A percentile compares a stretch with the other conserved stretches of the same genome.
phyloP scores from a whole-genome alignment of 208 protist species.

The Wallacemonas sp. region DNA sequence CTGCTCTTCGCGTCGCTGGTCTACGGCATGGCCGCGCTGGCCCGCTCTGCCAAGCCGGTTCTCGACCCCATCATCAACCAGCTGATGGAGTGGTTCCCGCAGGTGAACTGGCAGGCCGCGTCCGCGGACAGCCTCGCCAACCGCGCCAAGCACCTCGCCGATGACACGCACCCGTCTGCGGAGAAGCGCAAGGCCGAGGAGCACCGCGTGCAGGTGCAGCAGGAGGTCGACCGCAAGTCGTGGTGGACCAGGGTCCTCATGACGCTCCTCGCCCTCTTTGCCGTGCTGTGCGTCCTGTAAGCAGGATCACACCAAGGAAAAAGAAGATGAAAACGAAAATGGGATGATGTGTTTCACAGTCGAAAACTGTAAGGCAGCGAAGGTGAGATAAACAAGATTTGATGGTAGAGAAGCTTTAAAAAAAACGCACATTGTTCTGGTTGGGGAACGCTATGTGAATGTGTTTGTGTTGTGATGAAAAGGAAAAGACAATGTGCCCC shows the following conservation, averaged over 20 bases:
- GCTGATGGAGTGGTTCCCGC: conserved; percentile 55
- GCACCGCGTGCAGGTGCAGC: conserved; percentile 27
- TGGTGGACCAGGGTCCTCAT: conserved; percentile 73
- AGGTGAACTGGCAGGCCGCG: conserved; percentile 68
- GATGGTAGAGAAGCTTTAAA: too few relatives aligned
- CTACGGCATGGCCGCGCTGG: conserved; percentile 52
- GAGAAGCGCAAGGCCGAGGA: conserved; percentile 34
- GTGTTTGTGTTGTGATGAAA: too few relatives aligned
- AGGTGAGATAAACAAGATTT: too few relatives aligned
- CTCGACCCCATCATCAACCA: conserved; percentile 58
- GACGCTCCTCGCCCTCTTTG: conserved; percentile 64
- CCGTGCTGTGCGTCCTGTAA: conserved; percentile 67
- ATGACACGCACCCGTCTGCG: conserved; percentile 45
- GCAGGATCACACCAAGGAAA: conserved; percentile 1
- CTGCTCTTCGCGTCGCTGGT: conserved; percentile 66
- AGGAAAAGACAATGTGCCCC: too few relatives aligned
- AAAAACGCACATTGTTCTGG: too few relatives aligned
- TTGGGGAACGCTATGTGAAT: too few relatives aligned
- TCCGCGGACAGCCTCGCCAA: conserved; percentile 64
- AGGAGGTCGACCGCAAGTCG: conserved; percentile 41
- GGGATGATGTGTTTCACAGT: neutral
- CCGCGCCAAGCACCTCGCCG: conserved; percentile 56
- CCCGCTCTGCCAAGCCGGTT: conserved; percentile 58
- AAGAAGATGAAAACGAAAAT: conserved; percentile 6
- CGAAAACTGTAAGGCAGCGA: too few relatives aligned